Percentiles rank a stretch among this genome's conserved stretches.
phyloP scores from a whole-genome alignment of 768 basidiomycete species.

The Leucosporidium creatinivorum region DNA sequence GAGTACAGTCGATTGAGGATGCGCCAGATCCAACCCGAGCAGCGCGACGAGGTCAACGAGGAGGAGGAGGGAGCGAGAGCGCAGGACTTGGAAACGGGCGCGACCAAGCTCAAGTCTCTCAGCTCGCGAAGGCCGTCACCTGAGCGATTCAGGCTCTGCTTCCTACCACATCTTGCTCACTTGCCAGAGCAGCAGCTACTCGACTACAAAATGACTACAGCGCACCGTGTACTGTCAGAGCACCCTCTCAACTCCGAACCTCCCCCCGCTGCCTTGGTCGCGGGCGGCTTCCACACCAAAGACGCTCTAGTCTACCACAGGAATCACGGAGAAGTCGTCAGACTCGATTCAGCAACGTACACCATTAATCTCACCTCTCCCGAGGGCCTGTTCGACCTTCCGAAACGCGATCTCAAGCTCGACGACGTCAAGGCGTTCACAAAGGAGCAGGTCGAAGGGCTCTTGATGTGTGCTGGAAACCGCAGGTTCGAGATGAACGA shows the following conservation, averaged over 20 bases:
- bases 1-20: neutral
- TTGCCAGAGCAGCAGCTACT: too few species aligned
- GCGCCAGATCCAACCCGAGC: too few species aligned
- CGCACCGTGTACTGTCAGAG: slow-evolving; percentile 21
- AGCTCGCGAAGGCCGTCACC: too few species aligned
- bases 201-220: neutral
- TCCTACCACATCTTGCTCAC: too few species aligned
- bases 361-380: slow-evolving; percentile 36
- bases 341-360: slow-evolving; percentile 34
- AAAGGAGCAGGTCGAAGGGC: slow-evolving; percentile 47
- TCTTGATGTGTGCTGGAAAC: slow-evolving; percentile 47
- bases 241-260: slow-evolving; percentile 68
- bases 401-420: slow-evolving; percentile 32
- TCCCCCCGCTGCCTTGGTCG: slow-evolving; percentile 50
- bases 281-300: slow-evolving; percentile 54
- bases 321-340: slow-evolving; percentile 52
- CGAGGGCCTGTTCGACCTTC: neutral
- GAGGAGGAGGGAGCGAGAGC: too few species aligned
- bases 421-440: slow-evolving; percentile 30
- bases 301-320: slow-evolving; percentile 61
- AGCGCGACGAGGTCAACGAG: too few species aligned
- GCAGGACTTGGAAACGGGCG: too few species aligned
- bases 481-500: slow-evolving; percentile 21
- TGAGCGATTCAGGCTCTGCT: too few species aligned
- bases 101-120: too few species aligned